phyloP scores from a whole-genome alignment of 2,329 filamentous ascomycete species.

The Neonectria ditissima region DNA sequence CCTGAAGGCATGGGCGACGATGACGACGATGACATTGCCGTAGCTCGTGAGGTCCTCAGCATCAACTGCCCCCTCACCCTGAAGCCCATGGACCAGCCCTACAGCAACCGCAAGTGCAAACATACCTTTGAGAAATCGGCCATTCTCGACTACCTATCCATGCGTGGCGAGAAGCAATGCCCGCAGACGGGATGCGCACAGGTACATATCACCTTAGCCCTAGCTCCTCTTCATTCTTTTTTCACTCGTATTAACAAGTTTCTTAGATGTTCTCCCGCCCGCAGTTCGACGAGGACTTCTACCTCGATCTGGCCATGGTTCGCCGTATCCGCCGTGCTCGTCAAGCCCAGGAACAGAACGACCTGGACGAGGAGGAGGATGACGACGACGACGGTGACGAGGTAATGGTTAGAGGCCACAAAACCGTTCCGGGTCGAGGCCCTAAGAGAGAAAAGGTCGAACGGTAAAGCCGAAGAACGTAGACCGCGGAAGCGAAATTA shows the following conservation, averaged over 20 bases:
- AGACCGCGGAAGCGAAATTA: neutral
- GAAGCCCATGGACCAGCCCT: constrained; percentile 72
- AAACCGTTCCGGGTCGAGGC: constrained; percentile 34
- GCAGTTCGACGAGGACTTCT: constrained; percentile 61
- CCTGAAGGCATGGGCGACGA: constrained; percentile 57
- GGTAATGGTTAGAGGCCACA: constrained; percentile 41
- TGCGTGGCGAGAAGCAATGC: constrained; percentile 62
- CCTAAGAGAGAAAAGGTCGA: constrained; percentile 41
- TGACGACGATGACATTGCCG: constrained; percentile 75
- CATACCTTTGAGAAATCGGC: constrained; percentile 78
- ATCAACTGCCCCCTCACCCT: constrained; percentile 79
- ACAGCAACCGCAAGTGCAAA: constrained; percentile 74
- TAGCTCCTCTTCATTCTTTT: too few relatives aligned
- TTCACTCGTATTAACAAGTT: constrained; percentile 12
- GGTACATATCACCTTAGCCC: constrained; percentile 49
- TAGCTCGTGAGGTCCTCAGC: constrained; percentile 72
- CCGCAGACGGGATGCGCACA: constrained; percentile 73
- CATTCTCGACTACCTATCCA: constrained; percentile 68
- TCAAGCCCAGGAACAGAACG: constrained; percentile 56
- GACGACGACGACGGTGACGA: constrained; percentile 41
- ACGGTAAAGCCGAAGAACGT: neutral
- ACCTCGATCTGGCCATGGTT: constrained; percentile 66
- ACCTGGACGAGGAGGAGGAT: constrained; percentile 56
- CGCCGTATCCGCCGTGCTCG: constrained; percentile 69
- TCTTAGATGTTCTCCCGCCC: constrained; percentile 59